These are phyloP conservation scores for Murraya koenigii DNA, from an alignment of 345 rosid genomes.

Conservation along the genomic window DNA sequence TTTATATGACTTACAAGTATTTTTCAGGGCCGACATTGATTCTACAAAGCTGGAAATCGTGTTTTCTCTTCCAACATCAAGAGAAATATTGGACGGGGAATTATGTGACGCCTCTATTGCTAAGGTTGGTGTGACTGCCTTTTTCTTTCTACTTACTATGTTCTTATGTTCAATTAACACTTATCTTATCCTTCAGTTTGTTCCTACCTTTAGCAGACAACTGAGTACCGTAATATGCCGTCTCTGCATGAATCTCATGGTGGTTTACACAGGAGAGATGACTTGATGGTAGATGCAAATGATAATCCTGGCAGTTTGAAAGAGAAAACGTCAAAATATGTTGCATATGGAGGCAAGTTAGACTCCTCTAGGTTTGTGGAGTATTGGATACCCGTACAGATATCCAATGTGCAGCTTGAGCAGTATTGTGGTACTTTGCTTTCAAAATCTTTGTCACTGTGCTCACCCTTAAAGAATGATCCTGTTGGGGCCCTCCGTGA, in stretches of 20 bases:
- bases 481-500: constrained; percentile 59
- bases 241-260: constrained; percentile 33
- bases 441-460: constrained; percentile 50
- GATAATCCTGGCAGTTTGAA: constrained; percentile 27
- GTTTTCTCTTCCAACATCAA: constrained; percentile 30
- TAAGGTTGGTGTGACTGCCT: constrained; percentile 35
- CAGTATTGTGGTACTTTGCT: constrained; percentile 78
- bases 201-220: background rate
- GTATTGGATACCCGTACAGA: constrained; percentile 86
- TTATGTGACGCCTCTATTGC: constrained; percentile 10
- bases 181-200: background rate
- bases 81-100: constrained; percentile 17
- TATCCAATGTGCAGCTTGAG: constrained; percentile 85
- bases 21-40: constrained; percentile 38
- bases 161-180: background rate
- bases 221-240: constrained; percentile 30
- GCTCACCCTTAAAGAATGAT: constrained; percentile 54
- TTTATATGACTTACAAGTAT: background rate
- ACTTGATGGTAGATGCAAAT: constrained; percentile 19
- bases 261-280: constrained; percentile 4
- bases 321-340: constrained; percentile 37
- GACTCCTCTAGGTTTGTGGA: constrained; percentile 59
- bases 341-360: constrained; percentile 38
- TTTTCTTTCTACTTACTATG: background rate
- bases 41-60: constrained; percentile 25